Base-by-base conservation (phyloP, 2,329 filamentous ascomycete genomes). In the Penicillium sp. region DNA sequence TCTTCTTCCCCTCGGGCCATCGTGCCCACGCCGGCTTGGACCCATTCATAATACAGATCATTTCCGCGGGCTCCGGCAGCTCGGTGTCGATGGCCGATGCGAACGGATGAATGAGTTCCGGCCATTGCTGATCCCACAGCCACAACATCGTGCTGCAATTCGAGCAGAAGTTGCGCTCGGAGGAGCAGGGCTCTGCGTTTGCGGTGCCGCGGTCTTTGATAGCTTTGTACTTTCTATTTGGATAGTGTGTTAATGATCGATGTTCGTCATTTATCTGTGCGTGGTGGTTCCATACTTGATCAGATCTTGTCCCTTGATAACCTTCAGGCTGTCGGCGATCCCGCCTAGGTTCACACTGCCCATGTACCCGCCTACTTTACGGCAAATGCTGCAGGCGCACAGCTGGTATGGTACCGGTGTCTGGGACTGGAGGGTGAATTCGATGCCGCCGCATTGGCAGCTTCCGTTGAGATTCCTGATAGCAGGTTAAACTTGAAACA, bases 391-490 rank as follows among this genome's bases (percentile, higher is more conserved):
- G 49, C 69, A 72, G 23, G 67, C 66, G 38, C 70, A 73, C 18
- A 72, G 56, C 48, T 72, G 68, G 41, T 71, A 73, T 0, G 69
- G 70, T 0, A 70, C 66, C 0, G 69, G 69, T 0, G 69, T 72
- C 22, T 66, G 57, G 2, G 67, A 71, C 35, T 70, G 48, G 6
- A 72, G 54, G 3, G 57, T 61, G 45, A 72, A 73, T 54, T 70
- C 60, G n/a, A 72, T 56, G 25, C 57, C 55, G 35, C 70, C 69
- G 46, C 68, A 72, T 50, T 72, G 70, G 56, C 69, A 73, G 50
- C 67, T 71, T 48, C 70, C 70, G 42, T 70, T 54, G 6, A 72
- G 65, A 49, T 63, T 64, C 62, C 69, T 72, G 39, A 18, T 13
- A 32, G n/a, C n/a, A n/a, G n/a, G n/a, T n/a, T n/a, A n/a, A n/a